Evolutionary conservation across 495 filamentous ascomycete species (phyloP), one percentile per base, ranked within the genome.

Genomic region (Trichoderma orchidacearum): DNA sequence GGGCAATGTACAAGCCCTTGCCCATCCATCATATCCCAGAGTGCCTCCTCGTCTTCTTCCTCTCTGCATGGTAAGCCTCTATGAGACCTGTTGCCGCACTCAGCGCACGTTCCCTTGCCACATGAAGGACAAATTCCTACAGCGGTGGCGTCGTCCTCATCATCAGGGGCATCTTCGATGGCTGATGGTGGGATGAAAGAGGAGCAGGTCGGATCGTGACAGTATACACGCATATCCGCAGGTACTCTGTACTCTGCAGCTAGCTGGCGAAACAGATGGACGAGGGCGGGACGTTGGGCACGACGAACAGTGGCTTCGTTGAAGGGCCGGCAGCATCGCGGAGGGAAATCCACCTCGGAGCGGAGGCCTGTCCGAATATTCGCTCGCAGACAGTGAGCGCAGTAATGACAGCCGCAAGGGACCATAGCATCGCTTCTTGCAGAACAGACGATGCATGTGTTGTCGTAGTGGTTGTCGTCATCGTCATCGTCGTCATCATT

Each of bases 1-100:
- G 30, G 28, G 8, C 51, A 53, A 27, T n/a, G 5, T 5, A 32
- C 51, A 9, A 30, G 30, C 51, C 51, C 51, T 5, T 30, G 4
- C 1, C 15, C 25, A 21, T 53, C 51, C 51, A 53, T 53, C 51
- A 30, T 53, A 30, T 53, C 30, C 30, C 25, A 30, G 3, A 53
- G 3, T n/a, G 27, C 51, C 28, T 17, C 27, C 7, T 53, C 30
- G 3, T 53, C 27, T 18, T 30, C 51, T 8, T 30, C 27, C 25
- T 30, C 51, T 17, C 51, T 3, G 17, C 51, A 53, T 9, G 51
- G 51, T 27, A 53, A 30, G 25, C 25, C 64, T 1, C 56, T 34
- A 56, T 78, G 76, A 2, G 58, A 54, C 29, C 29, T 56, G 9
- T 41, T 55, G 56, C 76, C 77, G 58, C 76, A 77, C 12, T 59